Conservation (phyloP, 1,139 yeast species). For the Taphrina communis region DNA sequence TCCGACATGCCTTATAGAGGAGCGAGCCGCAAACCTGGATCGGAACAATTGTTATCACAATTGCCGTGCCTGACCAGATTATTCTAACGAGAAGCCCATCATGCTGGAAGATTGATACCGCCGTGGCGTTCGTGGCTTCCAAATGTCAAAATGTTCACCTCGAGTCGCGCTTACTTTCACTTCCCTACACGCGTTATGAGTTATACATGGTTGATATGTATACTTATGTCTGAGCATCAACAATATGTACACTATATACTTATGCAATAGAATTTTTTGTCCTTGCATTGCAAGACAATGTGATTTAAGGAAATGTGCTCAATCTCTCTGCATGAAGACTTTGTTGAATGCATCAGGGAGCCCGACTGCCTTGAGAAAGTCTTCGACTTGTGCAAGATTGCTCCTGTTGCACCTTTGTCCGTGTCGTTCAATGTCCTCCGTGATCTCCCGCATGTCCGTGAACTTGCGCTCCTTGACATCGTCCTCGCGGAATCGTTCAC, state of each 20-base stretch:
- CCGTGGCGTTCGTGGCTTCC: slow-evolving; percentile 4
- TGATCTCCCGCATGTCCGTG: slow-evolving; percentile 30
- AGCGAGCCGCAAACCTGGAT: no score
- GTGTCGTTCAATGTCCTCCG: slow-evolving; percentile 26
- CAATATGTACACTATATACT: no score
- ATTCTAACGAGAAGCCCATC: neutral
- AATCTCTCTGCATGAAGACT: slow-evolving; percentile 31
- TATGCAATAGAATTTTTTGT: no score
- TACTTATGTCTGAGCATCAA: no score
- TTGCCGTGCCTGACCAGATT: neutral
- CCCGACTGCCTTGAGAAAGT: slow-evolving; percentile 10
- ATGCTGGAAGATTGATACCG: neutral
- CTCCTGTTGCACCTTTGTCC: slow-evolving; percentile 37
- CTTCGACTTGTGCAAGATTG: slow-evolving; percentile 34
- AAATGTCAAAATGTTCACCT: neutral
- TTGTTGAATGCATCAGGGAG: slow-evolving; percentile 22
- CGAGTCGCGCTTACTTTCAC: no score
- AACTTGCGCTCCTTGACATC: slow-evolving; percentile 9
- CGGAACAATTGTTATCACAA: no score
- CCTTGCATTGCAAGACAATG: no score
- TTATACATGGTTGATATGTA: no score
- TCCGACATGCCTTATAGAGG: slow-evolving; percentile 2
- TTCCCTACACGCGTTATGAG: no score
- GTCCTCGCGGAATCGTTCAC: slow-evolving; percentile 35
- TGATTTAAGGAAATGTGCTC: neutral